phyloP scores from a whole-genome alignment of 805 yeast genomes.

The Nadsonia fulvescens region DNA sequence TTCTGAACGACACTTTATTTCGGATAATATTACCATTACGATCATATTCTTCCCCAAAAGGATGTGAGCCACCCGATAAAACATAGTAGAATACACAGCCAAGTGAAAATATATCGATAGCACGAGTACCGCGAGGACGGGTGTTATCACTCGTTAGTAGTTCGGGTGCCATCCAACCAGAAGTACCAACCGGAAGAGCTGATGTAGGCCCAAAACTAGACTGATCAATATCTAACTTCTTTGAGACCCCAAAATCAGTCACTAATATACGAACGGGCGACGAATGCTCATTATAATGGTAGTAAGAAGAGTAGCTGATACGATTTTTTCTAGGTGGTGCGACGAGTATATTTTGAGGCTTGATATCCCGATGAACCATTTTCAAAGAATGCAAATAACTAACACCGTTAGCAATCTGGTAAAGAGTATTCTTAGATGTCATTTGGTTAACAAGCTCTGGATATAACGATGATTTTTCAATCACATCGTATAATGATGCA shows the following conservation, averaged over 20 bases:
- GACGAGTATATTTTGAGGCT: slow-evolving; percentile 84
- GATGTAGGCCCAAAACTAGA: slow-evolving; percentile 85
- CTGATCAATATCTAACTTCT: slow-evolving; percentile 77
- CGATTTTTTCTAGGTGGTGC: slow-evolving; percentile 34
- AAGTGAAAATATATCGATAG: slow-evolving; percentile 81
- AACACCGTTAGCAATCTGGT: slow-evolving; percentile 70
- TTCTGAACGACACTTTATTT: too few species aligned
- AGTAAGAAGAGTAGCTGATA: slow-evolving; percentile 8
- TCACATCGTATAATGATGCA: slow-evolving; percentile 70
- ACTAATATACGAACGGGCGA: slow-evolving; percentile 52
- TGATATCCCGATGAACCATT: slow-evolving; percentile 86
- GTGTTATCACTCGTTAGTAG: slow-evolving; percentile 34
- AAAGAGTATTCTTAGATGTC: slow-evolving; percentile 36
- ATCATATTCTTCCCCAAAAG: slow-evolving; percentile 79
- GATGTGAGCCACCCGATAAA: slow-evolving; percentile 71
- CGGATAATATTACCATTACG: slow-evolving; percentile 84
- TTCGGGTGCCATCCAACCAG: slow-evolving; percentile 98
- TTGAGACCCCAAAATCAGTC: slow-evolving; percentile 90
- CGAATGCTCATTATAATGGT: slow-evolving; percentile 11
- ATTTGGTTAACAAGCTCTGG: slow-evolving; percentile 23
- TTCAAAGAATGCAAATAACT: slow-evolving; percentile 76
- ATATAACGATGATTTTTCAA: slow-evolving; percentile 26
- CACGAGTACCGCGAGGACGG: too few species aligned
- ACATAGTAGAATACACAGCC: slow-evolving; percentile 89
- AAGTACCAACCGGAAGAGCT: slow-evolving; percentile 85